Base-by-base conservation (phyloP, 805 yeast species). In the Barnettozyma wickerhamii region DNA sequence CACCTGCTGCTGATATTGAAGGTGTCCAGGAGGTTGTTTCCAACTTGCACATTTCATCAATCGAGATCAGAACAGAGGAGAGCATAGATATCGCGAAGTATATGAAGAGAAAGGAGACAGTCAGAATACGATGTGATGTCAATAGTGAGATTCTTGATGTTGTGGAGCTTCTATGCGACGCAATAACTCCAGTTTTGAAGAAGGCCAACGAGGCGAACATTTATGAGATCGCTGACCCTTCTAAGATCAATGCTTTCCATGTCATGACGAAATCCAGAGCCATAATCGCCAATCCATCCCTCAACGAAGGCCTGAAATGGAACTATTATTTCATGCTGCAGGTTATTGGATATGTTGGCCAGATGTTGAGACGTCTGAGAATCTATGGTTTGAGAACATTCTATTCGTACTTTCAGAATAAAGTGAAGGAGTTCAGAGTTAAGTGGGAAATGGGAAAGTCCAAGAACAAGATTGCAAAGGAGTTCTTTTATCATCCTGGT, bases 1-100 rank as follows among this genome's bases (percentile, higher is more conserved):
- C 99, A 0, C 99, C 99, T 0, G 93, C 96, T 0, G 71, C 95
- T 1, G 83, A 83, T 44, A 74, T 87, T 2, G 95, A 85, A 43
- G 86, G 91, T 3, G 95, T 95, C 0, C 97, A 95, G 59, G 82
- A 78, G 35, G 83, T 93, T 20, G 79, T 93, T 1, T 73, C 76
- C 41, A 87, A 86, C 51, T 64, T 93, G 44, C 62, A 63, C 20
- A 84, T 93, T 1, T 81, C 96, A 0, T 72, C 72, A 40, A 79
- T 89, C 32, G 97, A 91, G 58, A 77, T 90, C 17, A 68, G 98
- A 44, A 84, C 96, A 0, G 98, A 93, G 55, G 75, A 75, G 28
- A 82, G 93, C 49, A 69, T 78, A 14, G 98, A 95, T 58, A 82
- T 88, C 9, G 65, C 68, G n/a, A 79, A 74, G 54, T 88, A 90